These are phyloP conservation scores for Saturnispora besseyi DNA, from an alignment of 805 yeast species.

Conservation along the genomic window DNA sequence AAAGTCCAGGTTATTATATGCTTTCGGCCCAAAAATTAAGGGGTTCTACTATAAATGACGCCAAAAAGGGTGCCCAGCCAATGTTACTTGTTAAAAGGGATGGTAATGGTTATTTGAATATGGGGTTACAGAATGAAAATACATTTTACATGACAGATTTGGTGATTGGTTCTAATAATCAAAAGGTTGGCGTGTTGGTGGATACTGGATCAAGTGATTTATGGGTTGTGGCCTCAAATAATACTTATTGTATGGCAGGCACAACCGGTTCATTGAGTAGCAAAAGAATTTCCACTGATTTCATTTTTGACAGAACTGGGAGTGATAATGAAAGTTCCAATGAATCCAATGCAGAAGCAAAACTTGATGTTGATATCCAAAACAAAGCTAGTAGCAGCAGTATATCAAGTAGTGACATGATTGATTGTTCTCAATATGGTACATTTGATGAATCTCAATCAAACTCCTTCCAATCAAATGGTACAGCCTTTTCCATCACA, in stretches of 20 bases:
- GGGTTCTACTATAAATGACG: constrained; percentile 5
- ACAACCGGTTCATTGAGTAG: constrained; percentile 10
- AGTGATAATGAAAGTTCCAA: background rate
- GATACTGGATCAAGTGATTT: constrained; percentile 75
- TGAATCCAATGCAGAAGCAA: background rate
- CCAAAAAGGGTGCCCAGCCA: constrained; percentile 14
- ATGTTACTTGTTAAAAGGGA: constrained; percentile 19
- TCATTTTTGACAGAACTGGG: constrained; percentile 6
- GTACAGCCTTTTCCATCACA: constrained; percentile 33
- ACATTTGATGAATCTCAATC: constrained; percentile 38
- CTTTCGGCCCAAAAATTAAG: constrained; percentile 17
- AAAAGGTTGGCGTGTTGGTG: constrained; percentile 44
- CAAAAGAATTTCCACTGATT: constrained; percentile 3
- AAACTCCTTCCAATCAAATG: constrained; percentile 32
- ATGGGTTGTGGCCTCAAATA: constrained; percentile 48
- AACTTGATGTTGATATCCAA: background rate
- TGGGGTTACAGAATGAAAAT: constrained; percentile 31
- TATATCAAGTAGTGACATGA: background rate
- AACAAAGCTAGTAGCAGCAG: constrained; percentile 4
- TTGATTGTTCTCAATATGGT: constrained; percentile 39
- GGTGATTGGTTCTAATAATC: constrained; percentile 48
- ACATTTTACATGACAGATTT: constrained; percentile 39
- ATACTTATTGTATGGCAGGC: constrained; percentile 35
- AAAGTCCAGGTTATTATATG: constrained; percentile 12
- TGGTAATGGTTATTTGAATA: constrained; percentile 21